A percentile compares a stretch with the other conserved stretches of the same genome.
Evolutionary conservation across 106 monocot species (phyloP).

Genomic region (Allium fistulosum): DNA sequence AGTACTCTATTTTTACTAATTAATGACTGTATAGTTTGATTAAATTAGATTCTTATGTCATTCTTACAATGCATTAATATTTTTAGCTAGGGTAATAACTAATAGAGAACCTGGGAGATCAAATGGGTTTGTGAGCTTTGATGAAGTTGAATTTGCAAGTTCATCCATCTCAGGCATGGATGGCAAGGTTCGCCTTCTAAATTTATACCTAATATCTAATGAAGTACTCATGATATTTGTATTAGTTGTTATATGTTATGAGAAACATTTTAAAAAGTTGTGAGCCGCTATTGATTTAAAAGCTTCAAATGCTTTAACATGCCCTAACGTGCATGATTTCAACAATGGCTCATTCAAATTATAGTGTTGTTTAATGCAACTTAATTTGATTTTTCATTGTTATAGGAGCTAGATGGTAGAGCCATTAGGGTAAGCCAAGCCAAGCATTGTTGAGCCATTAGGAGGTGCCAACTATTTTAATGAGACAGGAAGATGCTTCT

Average conservation of each 20-base stretch:
- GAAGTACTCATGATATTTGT: neutral
- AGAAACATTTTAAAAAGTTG: neutral
- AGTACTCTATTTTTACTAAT: neutral
- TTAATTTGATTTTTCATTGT: neutral
- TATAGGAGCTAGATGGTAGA: conserved; percentile 69
- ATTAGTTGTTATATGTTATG: neutral
- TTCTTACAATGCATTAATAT: neutral
- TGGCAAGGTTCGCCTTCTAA: conserved; percentile 57
- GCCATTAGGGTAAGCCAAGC: conserved; percentile 72
- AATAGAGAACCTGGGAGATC: conserved; percentile 86
- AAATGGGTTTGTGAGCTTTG: conserved; percentile 78
- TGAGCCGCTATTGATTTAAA: neutral
- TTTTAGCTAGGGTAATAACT: conserved; percentile 64
- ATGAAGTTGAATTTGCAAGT: conserved; percentile 46
- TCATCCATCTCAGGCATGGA: conserved; percentile 75
- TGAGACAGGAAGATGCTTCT: no score
- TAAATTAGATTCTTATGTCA: neutral
- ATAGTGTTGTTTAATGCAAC: neutral
- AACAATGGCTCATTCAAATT: neutral
- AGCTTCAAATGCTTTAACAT: neutral
- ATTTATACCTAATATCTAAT: neutral
- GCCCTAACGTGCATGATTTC: neutral
- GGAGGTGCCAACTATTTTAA: no score
- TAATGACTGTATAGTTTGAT: neutral
- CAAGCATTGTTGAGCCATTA: conserved; percentile 2